A percentile compares a stretch with the other conserved stretches of the same genome.
Evolutionary conservation across 164 flowering plant genomes (phyloP).

Genomic region (Brasenia schreberi): DNA sequence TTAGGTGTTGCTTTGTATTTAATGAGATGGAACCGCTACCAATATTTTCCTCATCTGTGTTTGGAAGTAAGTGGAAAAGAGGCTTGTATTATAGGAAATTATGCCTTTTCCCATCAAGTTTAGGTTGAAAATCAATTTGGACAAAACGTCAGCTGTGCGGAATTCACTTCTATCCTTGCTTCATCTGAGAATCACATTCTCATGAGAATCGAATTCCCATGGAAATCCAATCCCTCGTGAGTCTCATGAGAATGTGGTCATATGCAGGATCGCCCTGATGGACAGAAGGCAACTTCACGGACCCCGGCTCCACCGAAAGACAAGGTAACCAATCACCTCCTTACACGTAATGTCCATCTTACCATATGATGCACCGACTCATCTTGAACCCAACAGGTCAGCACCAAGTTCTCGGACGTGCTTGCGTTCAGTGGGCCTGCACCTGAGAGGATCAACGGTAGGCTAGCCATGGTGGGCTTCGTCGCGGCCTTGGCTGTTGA

Average conservation of each 20-base stretch:
- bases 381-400: conserved; percentile 15
- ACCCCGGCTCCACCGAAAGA: background rate
- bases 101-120: too few species aligned
- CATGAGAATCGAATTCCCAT: background rate
- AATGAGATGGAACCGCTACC: too few species aligned
- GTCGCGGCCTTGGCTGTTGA: conserved; percentile 72
- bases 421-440: conserved; percentile 72
- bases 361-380: background rate
- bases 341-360: background rate
- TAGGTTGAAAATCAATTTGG: too few species aligned
- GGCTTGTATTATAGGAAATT: too few species aligned
- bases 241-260: too few species aligned
- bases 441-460: conserved; percentile 88
- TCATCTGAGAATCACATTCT: background rate
- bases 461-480: conserved; percentile 84
- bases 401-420: conserved; percentile 48
- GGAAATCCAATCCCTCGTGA: background rate
- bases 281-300: background rate
- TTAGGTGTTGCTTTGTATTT: too few species aligned
- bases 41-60: too few species aligned
- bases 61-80: too few species aligned
- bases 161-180: background rate
- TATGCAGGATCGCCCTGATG: background rate
- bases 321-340: background rate
- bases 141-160: too few species aligned